Percentiles rank a stretch among this genome's conserved stretches.
These are phyloP conservation scores for Aegilops bicornis DNA, from an alignment of 176 grass and related monocot species.

Conservation along the genomic window DNA sequence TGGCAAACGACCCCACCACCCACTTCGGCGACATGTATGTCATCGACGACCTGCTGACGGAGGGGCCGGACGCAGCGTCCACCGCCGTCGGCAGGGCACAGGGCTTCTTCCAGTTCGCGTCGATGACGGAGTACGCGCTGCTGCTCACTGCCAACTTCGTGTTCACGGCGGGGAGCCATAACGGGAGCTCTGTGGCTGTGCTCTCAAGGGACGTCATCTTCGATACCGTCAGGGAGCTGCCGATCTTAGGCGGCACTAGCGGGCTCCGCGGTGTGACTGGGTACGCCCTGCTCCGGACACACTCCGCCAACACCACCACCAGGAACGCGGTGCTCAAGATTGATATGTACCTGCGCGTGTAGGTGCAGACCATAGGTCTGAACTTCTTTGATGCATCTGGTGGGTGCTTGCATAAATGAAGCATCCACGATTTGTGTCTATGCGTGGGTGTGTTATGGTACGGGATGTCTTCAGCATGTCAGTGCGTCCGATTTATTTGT, in stretches of 20 bases:
- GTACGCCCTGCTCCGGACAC: slow-evolving; percentile 37
- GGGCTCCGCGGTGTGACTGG: slow-evolving; percentile 32
- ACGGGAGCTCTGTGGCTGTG: slow-evolving; percentile 41
- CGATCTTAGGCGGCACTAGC: slow-evolving; percentile 24
- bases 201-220: not conserved
- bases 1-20: not conserved
- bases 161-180: slow-evolving; percentile 38
- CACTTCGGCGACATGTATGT: slow-evolving; percentile 47
- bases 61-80: slow-evolving; percentile 16
- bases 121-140: slow-evolving; percentile 7
- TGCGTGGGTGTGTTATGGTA: not conserved
- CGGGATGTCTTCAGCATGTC: not conserved
- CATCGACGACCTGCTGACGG: slow-evolving; percentile 58
- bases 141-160: slow-evolving; percentile 36
- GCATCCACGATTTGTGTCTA: not conserved
- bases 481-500: not conserved
- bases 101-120: slow-evolving; percentile 43
- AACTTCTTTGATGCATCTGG: not conserved
- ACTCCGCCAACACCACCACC: not conserved
- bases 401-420: not conserved
- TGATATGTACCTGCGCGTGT: slow-evolving; percentile 36
- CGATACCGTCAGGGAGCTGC: not conserved
- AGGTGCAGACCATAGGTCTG: not conserved
- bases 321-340: slow-evolving; percentile 45
- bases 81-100: slow-evolving; percentile 39